These are phyloP conservation scores for Wickerhamiella spandovensis DNA, from an alignment of 805 yeast genomes.

Conservation along the genomic window DNA sequence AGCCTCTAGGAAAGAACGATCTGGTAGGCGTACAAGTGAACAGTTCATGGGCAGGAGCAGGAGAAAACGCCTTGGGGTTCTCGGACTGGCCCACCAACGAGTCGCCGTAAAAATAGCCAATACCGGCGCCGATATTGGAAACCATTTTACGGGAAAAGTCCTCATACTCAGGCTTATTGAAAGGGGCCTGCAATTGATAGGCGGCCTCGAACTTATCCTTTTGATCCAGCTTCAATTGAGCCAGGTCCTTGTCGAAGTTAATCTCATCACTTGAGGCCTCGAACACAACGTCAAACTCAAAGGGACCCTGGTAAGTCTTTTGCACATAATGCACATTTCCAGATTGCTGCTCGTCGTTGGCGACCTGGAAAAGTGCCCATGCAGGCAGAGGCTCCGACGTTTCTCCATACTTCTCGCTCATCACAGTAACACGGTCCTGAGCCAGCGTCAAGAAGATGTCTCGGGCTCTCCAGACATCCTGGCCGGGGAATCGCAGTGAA, in stretches of 20 bases:
- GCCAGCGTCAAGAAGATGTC: conserved; percentile 60
- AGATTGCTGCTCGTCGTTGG: conserved; percentile 43
- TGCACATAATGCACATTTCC: conserved; percentile 78
- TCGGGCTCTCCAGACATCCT: conserved; percentile 60
- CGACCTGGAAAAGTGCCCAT: conserved; percentile 33
- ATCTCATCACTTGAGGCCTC: conserved; percentile 33
- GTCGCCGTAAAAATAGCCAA: conserved; percentile 77
- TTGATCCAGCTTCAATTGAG: conserved; percentile 29
- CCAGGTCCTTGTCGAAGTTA: conserved; percentile 20
- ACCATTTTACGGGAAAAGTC: conserved; percentile 64
- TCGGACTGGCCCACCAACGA: conserved; percentile 66
- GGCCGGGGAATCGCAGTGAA: conserved; percentile 58
- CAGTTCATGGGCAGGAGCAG: conserved; percentile 45
- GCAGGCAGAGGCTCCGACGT: conserved; percentile 30
- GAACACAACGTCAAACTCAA: conserved; percentile 61
- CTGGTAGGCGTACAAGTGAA: conserved; percentile 84
- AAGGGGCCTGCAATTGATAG: conserved; percentile 36
- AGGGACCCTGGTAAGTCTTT: conserved; percentile 56
- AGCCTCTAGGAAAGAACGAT: conserved; percentile 91
- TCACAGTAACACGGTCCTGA: conserved; percentile 49
- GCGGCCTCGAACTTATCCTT: conserved; percentile 17
- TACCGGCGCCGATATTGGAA: conserved; percentile 79
- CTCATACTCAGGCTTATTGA: conserved; percentile 29
- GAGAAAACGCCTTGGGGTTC: conserved; percentile 24
- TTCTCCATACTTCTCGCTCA: conserved; percentile 26